phyloP scores from a whole-genome alignment of 495 filamentous ascomycete genomes.

The Tuber aestivum region DNA sequence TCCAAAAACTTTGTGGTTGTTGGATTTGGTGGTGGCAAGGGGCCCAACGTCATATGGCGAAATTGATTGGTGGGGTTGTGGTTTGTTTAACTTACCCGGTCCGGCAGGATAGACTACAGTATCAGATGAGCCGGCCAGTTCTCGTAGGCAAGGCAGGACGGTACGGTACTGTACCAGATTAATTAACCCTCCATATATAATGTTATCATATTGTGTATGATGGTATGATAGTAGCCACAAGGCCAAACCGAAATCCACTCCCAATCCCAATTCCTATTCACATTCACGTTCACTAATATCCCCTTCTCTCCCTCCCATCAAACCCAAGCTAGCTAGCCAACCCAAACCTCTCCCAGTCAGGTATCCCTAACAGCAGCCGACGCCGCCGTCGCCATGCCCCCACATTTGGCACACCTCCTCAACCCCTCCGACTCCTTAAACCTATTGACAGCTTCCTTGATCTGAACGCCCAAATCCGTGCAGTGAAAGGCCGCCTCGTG shows the following conservation, averaged over 20 bases:
- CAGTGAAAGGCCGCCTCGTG: slow-evolving; percentile 84
- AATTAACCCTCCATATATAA: background rate
- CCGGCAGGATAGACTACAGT: background rate
- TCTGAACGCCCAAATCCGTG: slow-evolving; percentile 90
- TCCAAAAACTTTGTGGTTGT: no score
- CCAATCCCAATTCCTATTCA: background rate
- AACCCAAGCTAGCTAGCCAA: background rate
- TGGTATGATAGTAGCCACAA: no score
- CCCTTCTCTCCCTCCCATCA: background rate
- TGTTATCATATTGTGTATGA: background rate
- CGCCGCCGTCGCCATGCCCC: slow-evolving; percentile 56
- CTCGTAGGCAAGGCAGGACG: background rate
- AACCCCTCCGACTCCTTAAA: slow-evolving; percentile 63
- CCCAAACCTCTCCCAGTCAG: background rate
- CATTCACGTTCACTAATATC: background rate
- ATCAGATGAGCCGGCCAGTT: background rate
- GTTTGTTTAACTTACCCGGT: background rate
- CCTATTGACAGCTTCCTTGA: slow-evolving; percentile 82
- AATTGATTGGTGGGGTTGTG: background rate
- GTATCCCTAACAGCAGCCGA: slow-evolving; percentile 44
- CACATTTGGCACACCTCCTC: slow-evolving; percentile 74
- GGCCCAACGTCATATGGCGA: no score
- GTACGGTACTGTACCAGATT: background rate
- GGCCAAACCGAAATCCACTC: background rate
- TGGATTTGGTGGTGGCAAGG: no score